A percentile compares a stretch with the other conserved stretches of the same genome.
phyloP scores from a whole-genome alignment of 257 asterid genomes.

The Orobanche coerulescens region DNA sequence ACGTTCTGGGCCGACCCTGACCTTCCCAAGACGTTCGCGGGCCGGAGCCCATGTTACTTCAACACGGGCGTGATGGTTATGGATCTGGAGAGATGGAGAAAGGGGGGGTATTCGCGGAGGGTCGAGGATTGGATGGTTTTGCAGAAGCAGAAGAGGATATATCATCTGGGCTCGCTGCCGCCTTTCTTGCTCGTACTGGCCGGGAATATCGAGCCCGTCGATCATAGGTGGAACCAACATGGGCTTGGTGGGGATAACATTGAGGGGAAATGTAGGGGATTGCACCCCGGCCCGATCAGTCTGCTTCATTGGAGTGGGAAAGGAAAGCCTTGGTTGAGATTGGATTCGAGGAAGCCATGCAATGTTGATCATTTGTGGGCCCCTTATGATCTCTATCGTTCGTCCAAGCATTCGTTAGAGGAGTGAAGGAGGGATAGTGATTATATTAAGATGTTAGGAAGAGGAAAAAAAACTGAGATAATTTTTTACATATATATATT shows the following conservation, averaged over 20 bases:
- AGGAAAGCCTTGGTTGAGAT: constrained; percentile 42
- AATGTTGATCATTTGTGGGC: constrained; percentile 39
- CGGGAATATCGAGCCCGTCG: constrained; percentile 31
- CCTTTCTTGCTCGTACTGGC: constrained; percentile 34
- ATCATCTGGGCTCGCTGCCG: constrained; percentile 38
- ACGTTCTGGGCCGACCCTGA: constrained; percentile 26
- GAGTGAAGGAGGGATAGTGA: constrained; percentile 27
- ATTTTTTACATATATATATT: neutral
- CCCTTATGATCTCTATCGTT: constrained; percentile 37
- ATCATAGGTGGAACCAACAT: constrained; percentile 41
- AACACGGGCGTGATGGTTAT: constrained; percentile 41
- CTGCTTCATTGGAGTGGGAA: constrained; percentile 49
- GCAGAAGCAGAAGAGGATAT: constrained; percentile 35
- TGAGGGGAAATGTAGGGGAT: constrained; percentile 24
- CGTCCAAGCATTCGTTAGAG: constrained; percentile 29
- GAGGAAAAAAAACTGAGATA: neutral
- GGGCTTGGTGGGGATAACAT: constrained; percentile 42
- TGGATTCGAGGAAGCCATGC: constrained; percentile 37
- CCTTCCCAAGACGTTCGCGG: constrained; percentile 20
- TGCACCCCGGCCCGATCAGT: constrained; percentile 39
- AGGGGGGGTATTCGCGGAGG: constrained; percentile 22
- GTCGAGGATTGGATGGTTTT: constrained; percentile 42
- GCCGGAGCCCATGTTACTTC: constrained; percentile 38
- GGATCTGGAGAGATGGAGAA: constrained; percentile 36
- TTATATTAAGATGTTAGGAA: neutral